Base-by-base conservation (phyloP, 139 green algal species). In the Trebouxia sp. region DNA sequence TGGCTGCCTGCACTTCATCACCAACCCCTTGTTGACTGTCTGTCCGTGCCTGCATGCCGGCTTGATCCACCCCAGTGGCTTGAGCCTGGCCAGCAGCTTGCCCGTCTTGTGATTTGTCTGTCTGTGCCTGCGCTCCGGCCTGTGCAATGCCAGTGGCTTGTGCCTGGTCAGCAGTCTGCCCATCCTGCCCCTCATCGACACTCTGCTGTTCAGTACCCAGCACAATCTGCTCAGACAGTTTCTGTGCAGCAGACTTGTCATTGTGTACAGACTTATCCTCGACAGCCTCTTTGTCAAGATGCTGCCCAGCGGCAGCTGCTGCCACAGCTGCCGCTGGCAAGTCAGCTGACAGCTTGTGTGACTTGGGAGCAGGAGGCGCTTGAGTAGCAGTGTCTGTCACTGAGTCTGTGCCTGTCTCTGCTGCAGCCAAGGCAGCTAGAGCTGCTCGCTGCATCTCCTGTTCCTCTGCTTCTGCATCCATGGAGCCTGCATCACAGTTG, bases 171-270 rank as follows among this genome's bases (percentile, higher is more conserved):
- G 41, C 39, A 76, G 38, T 38, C 24, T 76, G 38, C 10, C 7
- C 28, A 15, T 24, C 62, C 10, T 11, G 32, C 28, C 35, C 32
- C 37, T 39, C 32, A 43, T 43, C 62, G 12, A 1, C 62, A 12
- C 14, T 10, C 11, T 72, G 35, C 30, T 12, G n/a, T 22, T 69
- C 58, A 10, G 30, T 17, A 7, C 11, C 58, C 11, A 5, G 20
- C 1, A 72, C 32, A 24, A 72, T 72, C 35, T 72, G 62, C 62
- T 72, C 62, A 30, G 62, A 72, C 62, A 72, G 62, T 8, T 72
- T 72, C 62, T 72, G 62, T 72, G 62, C 62, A 39, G 62, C 62
- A 26, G 62, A 72, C 32, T 72, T 72, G 62, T 72, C 32, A 45
- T 72, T 35, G 26, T 45, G 62, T 22, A 72, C 32, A 37, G n/a